Evolutionary conservation across 2,329 filamentous ascomycete species (phyloP).

Genomic region (Mycosphaerella sp.): DNA sequence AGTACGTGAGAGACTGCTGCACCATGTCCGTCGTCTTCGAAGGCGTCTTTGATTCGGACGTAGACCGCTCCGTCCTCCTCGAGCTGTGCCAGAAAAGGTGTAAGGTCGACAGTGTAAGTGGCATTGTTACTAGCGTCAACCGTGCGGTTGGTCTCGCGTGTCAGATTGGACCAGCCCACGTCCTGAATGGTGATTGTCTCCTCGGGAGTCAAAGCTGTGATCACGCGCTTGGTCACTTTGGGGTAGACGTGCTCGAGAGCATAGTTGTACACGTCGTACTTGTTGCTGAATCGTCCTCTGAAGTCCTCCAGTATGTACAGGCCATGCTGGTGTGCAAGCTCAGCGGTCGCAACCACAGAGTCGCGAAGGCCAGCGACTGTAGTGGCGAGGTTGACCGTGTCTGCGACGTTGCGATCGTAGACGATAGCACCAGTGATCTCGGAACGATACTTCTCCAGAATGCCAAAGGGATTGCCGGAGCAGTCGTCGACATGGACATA

Average conservation of each 20-base stretch:
- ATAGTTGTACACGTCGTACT: slow-evolving; percentile 4
- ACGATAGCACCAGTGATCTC: neutral
- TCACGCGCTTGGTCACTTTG: neutral
- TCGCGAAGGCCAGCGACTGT: slow-evolving; percentile 1
- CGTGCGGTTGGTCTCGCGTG: neutral
- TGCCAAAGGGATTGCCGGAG: neutral
- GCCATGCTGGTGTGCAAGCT: neutral
- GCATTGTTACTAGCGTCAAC: neutral
- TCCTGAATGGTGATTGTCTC: neutral
- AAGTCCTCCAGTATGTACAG: neutral
- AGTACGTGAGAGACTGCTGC: neutral
- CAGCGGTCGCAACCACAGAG: neutral
- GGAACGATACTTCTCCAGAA: slow-evolving; percentile 2
- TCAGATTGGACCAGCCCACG: neutral
- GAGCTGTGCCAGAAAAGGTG: neutral
- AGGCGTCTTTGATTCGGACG: slow-evolving; percentile 2
- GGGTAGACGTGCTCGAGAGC: neutral
- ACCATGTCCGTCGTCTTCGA: slow-evolving; percentile 2
- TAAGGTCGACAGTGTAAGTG: neutral
- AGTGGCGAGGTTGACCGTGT: slow-evolving; percentile 8
- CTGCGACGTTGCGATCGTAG: neutral
- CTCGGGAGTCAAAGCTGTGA: neutral
- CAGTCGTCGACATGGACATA: slow-evolving; percentile 1
- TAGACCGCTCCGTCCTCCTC: neutral
- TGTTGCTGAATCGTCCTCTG: slow-evolving; percentile 1